Evolutionary conservation across 768 basidiomycete genomes (phyloP), one percentile per base, ranked within the genome.

Genomic region (Scleroderma bovista): DNA sequence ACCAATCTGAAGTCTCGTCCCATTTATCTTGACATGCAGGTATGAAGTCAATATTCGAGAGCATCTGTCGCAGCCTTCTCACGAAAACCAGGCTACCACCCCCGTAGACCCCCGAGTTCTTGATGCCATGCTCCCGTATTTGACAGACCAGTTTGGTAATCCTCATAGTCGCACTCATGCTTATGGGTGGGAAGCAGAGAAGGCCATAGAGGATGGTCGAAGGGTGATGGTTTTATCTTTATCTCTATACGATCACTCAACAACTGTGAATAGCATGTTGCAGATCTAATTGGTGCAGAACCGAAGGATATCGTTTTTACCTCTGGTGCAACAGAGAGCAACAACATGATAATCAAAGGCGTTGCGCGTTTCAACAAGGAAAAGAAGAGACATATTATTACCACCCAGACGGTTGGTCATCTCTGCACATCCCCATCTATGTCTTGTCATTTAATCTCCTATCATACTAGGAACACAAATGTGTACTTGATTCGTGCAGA

Each of bases 401-500:
- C 94, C 2, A 87, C 87, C 0, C 94, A 96, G 63, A 97, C 94
- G 4, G 93, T 93, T 46, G 60, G 84, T 74, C 26, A 9, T 17
- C 33, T 16, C 23, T 20, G 26, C 48, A 22, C 33, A 16, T 15
- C 15, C 4, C 22, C 48, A 39, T 1, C 34, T 46, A 41, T 31
- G 5, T 12, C 33, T 38, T 11, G 31, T 43, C 42, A 22, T 43
- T 34, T 48, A 38, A 40, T 41, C 23, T 44, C 32, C 38, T 29
- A n/a, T n/a, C n/a, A n/a, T n/a, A n/a, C n/a, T 34, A 93, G 87
- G 96, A 99, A 68, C 96, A 99, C 71, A 99, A 99, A 76, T 99
- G 96, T 65, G 96, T 99, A 0, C 79, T 98, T 43, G 96, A 99
- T 68, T 98, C 95, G 3, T 98, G 93, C 72, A 81, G 96, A 61